A percentile compares a stretch with the other conserved stretches of the same genome.
Conservation (phyloP, 139 green algal species). For the Bryopsis sp. region DNA sequence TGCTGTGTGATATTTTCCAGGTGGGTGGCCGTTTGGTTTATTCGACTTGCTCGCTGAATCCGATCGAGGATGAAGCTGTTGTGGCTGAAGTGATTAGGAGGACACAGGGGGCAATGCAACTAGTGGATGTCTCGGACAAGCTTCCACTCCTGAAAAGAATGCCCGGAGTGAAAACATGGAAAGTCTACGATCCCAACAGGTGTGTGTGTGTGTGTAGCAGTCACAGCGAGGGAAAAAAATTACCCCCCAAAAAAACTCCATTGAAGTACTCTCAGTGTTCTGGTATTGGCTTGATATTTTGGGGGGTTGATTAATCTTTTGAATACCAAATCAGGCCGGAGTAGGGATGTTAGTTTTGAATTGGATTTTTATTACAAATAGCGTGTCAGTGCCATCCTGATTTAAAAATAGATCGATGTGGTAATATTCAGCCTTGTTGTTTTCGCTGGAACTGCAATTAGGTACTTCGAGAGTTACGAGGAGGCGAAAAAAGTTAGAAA, state of each 20-base stretch:
- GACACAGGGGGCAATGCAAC: slow-evolving; percentile 53
- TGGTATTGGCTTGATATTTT: slow-evolving; percentile 17
- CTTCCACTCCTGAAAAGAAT: slow-evolving; percentile 69
- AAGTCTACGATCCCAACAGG: slow-evolving; percentile 53
- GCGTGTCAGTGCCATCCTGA: no score
- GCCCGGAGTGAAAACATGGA: slow-evolving; percentile 68
- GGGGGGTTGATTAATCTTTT: background rate
- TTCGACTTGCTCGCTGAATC: slow-evolving; percentile 97
- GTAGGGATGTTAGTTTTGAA: slow-evolving; percentile 19
- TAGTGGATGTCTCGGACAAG: slow-evolving; percentile 71
- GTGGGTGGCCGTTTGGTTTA: slow-evolving; percentile 93
- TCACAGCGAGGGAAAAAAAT: background rate
- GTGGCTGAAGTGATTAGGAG: slow-evolving; percentile 75
- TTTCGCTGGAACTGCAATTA: no score
- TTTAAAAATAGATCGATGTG: no score
- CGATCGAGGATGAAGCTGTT: slow-evolving; percentile 97
- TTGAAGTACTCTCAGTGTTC: background rate
- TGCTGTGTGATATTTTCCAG: no score
- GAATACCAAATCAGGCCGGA: slow-evolving; percentile 3
- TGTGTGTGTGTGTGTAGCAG: no score
- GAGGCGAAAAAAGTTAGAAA: background rate
- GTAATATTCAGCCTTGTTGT: no score
- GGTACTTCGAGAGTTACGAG: background rate
- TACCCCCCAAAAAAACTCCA: no score
- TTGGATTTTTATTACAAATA: no score